Evolutionary conservation across 352 stramenopile species (phyloP), one percentile per base, ranked within the genome.

Genomic region (Phytopythium ostracodes): DNA sequence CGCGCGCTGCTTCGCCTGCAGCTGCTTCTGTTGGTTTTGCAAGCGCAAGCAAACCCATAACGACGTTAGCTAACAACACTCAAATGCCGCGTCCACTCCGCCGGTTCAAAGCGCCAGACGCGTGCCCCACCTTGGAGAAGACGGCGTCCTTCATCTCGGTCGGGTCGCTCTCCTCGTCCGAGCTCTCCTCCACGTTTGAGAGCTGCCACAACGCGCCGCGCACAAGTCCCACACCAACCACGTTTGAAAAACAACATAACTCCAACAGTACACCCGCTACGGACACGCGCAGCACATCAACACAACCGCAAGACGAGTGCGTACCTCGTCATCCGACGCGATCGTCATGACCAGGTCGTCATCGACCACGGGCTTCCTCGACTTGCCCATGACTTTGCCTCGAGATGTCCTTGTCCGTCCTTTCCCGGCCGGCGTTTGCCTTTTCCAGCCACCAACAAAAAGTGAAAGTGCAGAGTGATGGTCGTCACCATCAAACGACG

Each of bases 311-410:
- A 15, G 3, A 20, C 40, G 4, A 4, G 15, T 9, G 25, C 31
- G 36, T 57, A 86, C 76, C 72, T 96, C 87, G 4, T 93, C 87
- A 56, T 94, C 85, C 5, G 85, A 96, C 67, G 85, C 86, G 64
- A 96, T 93, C 59, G 87, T 96, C 86, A 94, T 93, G 68, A 96
- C 75, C 66, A 96, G 72, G 59, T 92, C 84, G 53, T 93, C 82
- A 38, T 72, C 55, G 50, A 67, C 60, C 58, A 66, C 67, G 36
- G 66, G 66, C 64, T 64, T 70, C 67, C 78, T 77, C 50, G 63
- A 66, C 56, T 59, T 66, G 36, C 25, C 60, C 66, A 76, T 73
- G 25, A 27, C 62, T 47, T 51, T 24, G 57, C 24, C 25, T 17
- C 59, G 11, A 47, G n/a, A 9, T 42, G 17, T 47, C 31, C 54